Percentiles rank a stretch among this genome's conserved stretches.
Evolutionary conservation across 805 yeast species (phyloP).

Genomic region (Schwanniomyces pseudopolymorphus): DNA sequence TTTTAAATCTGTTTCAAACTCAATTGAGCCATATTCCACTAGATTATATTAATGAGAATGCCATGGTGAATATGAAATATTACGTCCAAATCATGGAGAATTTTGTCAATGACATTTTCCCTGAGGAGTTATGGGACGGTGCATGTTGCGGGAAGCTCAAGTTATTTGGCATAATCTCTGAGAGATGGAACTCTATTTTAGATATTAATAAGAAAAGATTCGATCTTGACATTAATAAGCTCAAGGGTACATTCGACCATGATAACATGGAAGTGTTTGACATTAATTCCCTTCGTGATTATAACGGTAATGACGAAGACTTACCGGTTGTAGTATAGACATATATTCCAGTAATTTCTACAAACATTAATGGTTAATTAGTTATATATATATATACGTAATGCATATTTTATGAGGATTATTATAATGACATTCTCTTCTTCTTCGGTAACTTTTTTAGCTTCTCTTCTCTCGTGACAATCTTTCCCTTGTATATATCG

Average conservation of each 20-base stretch:
- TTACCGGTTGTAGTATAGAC: conserved; percentile 22
- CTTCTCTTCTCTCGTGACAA: conserved; percentile 27
- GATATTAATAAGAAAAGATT: conserved; percentile 8
- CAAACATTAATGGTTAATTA: background rate
- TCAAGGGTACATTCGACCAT: conserved; percentile 10
- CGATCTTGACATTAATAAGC: conserved; percentile 6
- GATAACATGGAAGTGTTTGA: conserved; percentile 24
- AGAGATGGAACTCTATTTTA: conserved; percentile 16
- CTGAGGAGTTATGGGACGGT: conserved; percentile 6
- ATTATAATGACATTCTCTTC: background rate
- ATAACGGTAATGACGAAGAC: conserved; percentile 27
- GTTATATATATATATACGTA: background rate
- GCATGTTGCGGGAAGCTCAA: conserved; percentile 20
- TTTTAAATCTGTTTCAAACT: conserved; percentile 26
- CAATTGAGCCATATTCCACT: conserved; percentile 44
- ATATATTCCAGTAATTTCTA: background rate
- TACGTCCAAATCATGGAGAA: conserved; percentile 18
- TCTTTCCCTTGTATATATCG: conserved; percentile 27
- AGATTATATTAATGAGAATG: conserved; percentile 32
- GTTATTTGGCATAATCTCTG: conserved; percentile 12
- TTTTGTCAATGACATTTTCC: conserved; percentile 14
- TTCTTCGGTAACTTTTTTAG: conserved; percentile 6
- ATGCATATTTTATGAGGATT: background rate
- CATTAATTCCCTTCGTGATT: conserved; percentile 7
- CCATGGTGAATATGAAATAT: conserved; percentile 17